Base-by-base conservation (phyloP, 2,329 filamentous ascomycete genomes). In the Aspergillus hortae region DNA sequence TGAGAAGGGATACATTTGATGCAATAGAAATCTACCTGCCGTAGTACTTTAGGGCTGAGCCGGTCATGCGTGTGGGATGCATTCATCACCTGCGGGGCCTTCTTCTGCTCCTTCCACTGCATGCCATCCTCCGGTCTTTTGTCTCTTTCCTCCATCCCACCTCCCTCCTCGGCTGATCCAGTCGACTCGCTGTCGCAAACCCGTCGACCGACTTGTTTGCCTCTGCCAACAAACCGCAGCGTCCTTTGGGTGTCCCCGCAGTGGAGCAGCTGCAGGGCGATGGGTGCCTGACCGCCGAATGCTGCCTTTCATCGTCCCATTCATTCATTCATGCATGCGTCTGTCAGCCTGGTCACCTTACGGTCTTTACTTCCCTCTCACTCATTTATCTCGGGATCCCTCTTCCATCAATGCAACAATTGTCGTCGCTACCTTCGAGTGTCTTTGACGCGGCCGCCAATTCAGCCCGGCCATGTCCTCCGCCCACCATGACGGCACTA, bases 401-500 rank as follows among this genome's bases (percentile, higher is more conserved):
- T 17, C 12, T 12, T 36, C 46, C 48, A 51, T 51, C 44, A 40
- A 60, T 56, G 58, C 56, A 55, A 53, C 48, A 21, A 49, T 30
- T 11, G 27, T 30, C 3, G 27, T 30, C 27, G 27, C 43, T 53
- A 51, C 44, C 44, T 47, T 56, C 54, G 57, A 48, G 60, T 61
- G 59, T 40, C 49, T 44, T 48, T 43, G 46, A 38, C 47, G 50
- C 54, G 52, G 50, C 55, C 47, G 53, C 53, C 51, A 57, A 49
- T 49, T 47, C 46, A 47, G 52, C 54, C 40, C 54, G 55, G 56
- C 54, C 56, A 70, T 67, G 65, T 63, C 65, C 57, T 68, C 63
- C 55, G 57, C 64, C 44, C 56, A 56, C 45, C 45, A 60, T 51
- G 54, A 55, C 46, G 58, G 57, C 30, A 56, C 58, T 46, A 66